Conservation (phyloP, 2,329 filamentous ascomycete genomes). For the Colletotrichum siamense region DNA sequence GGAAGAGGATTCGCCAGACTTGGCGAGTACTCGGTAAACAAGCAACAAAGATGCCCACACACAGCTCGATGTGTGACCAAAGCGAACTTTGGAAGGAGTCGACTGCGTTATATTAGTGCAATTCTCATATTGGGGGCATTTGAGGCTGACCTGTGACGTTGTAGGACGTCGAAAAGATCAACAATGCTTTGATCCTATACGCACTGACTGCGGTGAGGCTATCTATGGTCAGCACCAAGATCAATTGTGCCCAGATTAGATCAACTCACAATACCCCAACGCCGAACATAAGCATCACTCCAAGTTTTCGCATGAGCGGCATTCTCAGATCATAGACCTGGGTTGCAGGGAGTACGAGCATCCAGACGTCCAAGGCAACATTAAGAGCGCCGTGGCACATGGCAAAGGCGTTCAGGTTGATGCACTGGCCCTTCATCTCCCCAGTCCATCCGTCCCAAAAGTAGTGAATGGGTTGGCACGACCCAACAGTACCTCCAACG, state of each 20-base stretch:
- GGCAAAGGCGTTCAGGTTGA: slow-evolving; percentile 40
- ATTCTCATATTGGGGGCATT: rapidly evolving
- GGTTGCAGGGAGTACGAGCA: slow-evolving; percentile 46
- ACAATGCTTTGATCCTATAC: not conserved
- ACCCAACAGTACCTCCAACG: slow-evolving; percentile 37
- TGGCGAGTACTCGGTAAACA: slow-evolving; percentile 12
- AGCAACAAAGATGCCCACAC: slow-evolving; percentile 5
- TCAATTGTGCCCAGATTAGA: not conserved
- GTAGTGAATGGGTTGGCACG: slow-evolving; percentile 45
- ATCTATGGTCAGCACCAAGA: no score
- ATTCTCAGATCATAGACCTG: slow-evolving; percentile 36
- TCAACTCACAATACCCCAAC: slow-evolving; percentile 28
- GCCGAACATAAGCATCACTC: slow-evolving; percentile 42
- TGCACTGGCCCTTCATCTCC: slow-evolving; percentile 34
- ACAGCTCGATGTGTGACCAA: slow-evolving; percentile 4
- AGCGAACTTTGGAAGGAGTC: not conserved
- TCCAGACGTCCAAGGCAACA: slow-evolving; percentile 48
- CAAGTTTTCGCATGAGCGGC: slow-evolving; percentile 38
- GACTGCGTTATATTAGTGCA: not conserved
- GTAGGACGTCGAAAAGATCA: not conserved
- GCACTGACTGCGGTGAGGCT: slow-evolving; percentile 15
- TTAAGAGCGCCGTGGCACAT: slow-evolving; percentile 47
- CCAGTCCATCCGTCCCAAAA: slow-evolving; percentile 45
- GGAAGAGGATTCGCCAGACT: not conserved
- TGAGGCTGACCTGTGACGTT: slow-evolving; percentile 8